A percentile compares a stretch with the other conserved stretches of the same genome.
phyloP scores from a whole-genome alignment of 2,329 filamentous ascomycete genomes.

The Aspergillus arachidicola region DNA sequence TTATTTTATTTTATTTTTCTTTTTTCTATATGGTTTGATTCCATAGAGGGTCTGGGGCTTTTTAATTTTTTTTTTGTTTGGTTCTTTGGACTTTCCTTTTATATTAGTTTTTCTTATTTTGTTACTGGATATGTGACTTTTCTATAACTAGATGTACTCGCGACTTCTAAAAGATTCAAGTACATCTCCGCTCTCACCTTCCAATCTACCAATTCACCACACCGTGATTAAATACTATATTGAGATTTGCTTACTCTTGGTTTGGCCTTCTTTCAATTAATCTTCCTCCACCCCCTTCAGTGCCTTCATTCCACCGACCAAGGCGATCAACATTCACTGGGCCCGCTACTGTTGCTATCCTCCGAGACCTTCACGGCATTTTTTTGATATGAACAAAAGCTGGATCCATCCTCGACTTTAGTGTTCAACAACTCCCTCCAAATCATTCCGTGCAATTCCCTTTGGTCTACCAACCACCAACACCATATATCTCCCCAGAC shows the following conservation, averaged over 20 bases:
- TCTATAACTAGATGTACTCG: slow-evolving; percentile 25
- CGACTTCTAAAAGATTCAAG: slow-evolving; percentile 16
- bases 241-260: slow-evolving; percentile 37
- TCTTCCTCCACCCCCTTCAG: slow-evolving; percentile 44
- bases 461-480: neutral
- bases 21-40: slow-evolving; percentile 14
- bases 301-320: slow-evolving; percentile 35
- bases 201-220: slow-evolving; percentile 16
- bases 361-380: slow-evolving; percentile 12
- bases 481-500: neutral
- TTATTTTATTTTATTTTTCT: slow-evolving; percentile 38
- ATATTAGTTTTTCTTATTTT: slow-evolving; percentile 20
- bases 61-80: slow-evolving; percentile 8
- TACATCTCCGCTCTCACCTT: slow-evolving; percentile 19
- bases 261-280: slow-evolving; percentile 55
- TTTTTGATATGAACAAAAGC: slow-evolving; percentile 3
- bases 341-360: slow-evolving; percentile 26
- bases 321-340: slow-evolving; percentile 31
- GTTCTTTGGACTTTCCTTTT: slow-evolving; percentile 17
- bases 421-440: neutral
- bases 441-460: neutral
- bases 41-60: slow-evolving; percentile 12
- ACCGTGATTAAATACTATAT: slow-evolving; percentile 15
- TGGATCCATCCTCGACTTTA: neutral
- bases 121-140: slow-evolving; percentile 19